Evolutionary conservation across 805 yeast genomes (phyloP), one percentile per base, ranked within the genome.

Genomic region (Cephaloascus albidus): DNA sequence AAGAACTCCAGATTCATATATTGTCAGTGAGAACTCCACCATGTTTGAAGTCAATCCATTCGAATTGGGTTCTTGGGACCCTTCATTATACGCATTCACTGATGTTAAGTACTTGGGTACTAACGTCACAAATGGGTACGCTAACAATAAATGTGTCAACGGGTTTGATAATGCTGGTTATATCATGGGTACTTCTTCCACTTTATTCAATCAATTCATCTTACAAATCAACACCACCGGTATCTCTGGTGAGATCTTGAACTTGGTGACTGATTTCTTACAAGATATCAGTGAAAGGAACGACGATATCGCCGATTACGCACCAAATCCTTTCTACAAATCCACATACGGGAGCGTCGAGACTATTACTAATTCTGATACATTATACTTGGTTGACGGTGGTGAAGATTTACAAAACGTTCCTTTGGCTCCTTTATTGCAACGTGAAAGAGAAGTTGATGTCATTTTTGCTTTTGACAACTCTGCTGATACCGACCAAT

Each of bases 171-270:
- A 65, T 42, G 61, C 67, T 4, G 69, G 61, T 2, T 64, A 52
- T 43, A 51, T 65, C 4, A 43, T 63, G 31, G 70, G 69, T 10
- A 61, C 68, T 1, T 61, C 70, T 1, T 58, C 67, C 4, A 58
- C 69, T 3, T 52, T 65, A 39, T 65, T 65, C 51, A 63, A 55
- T 46, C 57, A 55, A 41, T 43, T 53, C 10, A 46, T 55, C 33
- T 40, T 57, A 17, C 48, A 51, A 28, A 42, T 60, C 32, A 48
- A 55, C 28, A 54, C 76, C 17, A 69, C 81, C 1, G 70, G 73
- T 18, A 44, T 74, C 2, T 49, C 69, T 3, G 76, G 78, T 14
- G 62, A 63, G 18, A 47, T 80, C 8, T 62, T 65, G 43, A 55
- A 62, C n/a, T 50, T 78, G 10, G 62, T 76, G 3, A 49, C 60